A percentile compares a stretch with the other conserved stretches of the same genome.
Conservation (phyloP, 345 rosid species). For the Camelina hispida region DNA sequence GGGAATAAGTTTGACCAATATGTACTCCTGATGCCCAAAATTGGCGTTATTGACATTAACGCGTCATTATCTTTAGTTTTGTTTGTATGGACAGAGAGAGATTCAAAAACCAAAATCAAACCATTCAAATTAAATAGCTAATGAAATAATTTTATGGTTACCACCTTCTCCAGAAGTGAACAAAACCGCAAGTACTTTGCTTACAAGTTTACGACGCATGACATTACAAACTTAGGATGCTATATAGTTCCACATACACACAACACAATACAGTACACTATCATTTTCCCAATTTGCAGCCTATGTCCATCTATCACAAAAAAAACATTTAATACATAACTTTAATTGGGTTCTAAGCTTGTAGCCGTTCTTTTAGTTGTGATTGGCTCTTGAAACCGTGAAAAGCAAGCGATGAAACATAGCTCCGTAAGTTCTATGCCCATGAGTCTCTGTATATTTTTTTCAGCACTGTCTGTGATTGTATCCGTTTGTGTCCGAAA, state of each 20-base stretch:
- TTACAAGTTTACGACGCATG: constrained; percentile 35
- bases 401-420: constrained; percentile 15
- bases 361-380: constrained; percentile 14
- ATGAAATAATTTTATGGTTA: constrained; percentile 19
- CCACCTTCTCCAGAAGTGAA: constrained; percentile 26
- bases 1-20: not conserved
- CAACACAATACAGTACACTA: constrained; percentile 43
- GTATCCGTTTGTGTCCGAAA: constrained; percentile 70
- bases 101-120: constrained; percentile 28
- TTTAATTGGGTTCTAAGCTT: constrained; percentile 23
- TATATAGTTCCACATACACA: constrained; percentile 36
- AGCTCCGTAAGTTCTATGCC: constrained; percentile 18
- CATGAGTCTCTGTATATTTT: not conserved
- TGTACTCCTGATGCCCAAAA: not conserved
- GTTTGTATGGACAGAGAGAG: not conserved
- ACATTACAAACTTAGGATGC: constrained; percentile 22
- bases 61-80: not conserved
- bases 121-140: constrained; percentile 25
- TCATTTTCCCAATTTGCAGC: constrained; percentile 35
- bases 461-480: constrained; percentile 30
- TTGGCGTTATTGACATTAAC: not conserved
- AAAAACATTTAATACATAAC: constrained; percentile 37
- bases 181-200: constrained; percentile 19
- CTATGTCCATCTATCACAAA: constrained; percentile 38
- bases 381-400: constrained; percentile 23